These are phyloP conservation scores for Lentinula edodes DNA, from an alignment of 768 basidiomycete species.

Conservation along the genomic window DNA sequence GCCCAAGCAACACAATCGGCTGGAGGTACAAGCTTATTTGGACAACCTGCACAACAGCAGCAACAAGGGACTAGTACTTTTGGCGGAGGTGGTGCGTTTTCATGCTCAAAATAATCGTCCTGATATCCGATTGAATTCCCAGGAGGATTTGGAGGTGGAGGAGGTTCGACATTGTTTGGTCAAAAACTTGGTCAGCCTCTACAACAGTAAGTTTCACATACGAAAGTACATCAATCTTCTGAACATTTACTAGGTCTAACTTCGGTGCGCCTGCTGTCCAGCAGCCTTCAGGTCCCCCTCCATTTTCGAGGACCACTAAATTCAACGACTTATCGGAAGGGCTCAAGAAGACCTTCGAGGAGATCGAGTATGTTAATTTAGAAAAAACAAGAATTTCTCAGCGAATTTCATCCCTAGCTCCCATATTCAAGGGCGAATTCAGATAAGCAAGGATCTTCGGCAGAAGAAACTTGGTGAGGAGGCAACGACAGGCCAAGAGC, in stretches of 20 bases:
- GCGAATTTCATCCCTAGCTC: constrained; percentile 31
- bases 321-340: constrained; percentile 81
- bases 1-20: constrained; percentile 17
- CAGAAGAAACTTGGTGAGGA: constrained; percentile 74
- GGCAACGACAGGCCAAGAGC: constrained; percentile 65
- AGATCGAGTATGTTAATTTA: constrained; percentile 50
- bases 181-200: constrained; percentile 7
- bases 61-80: constrained; percentile 22
- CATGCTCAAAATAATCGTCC: not conserved
- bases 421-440: constrained; percentile 71
- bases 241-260: constrained; percentile 23
- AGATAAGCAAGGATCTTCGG: constrained; percentile 76
- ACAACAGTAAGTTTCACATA: constrained; percentile 21
- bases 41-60: constrained; percentile 21
- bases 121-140: not conserved
- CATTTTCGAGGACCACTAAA: constrained; percentile 58
- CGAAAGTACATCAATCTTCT: constrained; percentile 13
- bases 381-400: not conserved
- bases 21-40: constrained; percentile 21
- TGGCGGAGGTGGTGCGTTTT: constrained; percentile 15
- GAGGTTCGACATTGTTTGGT: constrained; percentile 6
- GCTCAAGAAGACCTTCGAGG: constrained; percentile 56
- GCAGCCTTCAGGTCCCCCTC: constrained; percentile 25
- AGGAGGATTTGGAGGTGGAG: not conserved
- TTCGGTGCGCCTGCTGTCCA: constrained; percentile 10